Evolutionary conservation across 768 basidiomycete genomes (phyloP).

Genomic region (Clitopilus hobsonii): DNA sequence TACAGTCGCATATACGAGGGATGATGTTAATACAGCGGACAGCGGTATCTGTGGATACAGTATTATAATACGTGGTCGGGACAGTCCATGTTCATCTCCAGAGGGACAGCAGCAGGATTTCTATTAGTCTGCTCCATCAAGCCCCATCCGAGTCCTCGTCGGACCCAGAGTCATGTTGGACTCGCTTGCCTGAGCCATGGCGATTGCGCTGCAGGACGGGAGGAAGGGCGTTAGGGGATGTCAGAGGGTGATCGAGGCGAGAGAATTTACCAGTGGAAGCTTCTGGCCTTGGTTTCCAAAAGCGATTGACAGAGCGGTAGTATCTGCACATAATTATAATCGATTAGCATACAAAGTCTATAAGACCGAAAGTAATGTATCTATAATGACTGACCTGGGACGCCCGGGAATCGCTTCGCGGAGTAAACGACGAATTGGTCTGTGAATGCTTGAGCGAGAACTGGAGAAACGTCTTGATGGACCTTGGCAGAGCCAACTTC

Average conservation of each 20-base stretch:
- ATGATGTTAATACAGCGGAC: slow-evolving; percentile 5
- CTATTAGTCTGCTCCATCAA: slow-evolving; percentile 10
- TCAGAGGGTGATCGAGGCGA: slow-evolving; percentile 10
- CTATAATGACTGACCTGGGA: slow-evolving; percentile 60
- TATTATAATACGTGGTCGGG: not conserved
- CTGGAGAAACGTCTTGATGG: slow-evolving; percentile 65
- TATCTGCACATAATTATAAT: slow-evolving; percentile 43
- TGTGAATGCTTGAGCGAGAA: slow-evolving; percentile 81
- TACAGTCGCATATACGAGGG: slow-evolving; percentile 28
- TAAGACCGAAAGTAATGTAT: not conserved
- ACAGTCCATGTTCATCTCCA: not conserved
- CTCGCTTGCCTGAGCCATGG: slow-evolving; percentile 67
- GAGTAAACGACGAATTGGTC: slow-evolving; percentile 84
- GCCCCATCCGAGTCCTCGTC: slow-evolving; percentile 67
- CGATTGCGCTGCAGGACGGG: slow-evolving; percentile 61
- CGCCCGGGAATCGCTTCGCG: slow-evolving; percentile 93
- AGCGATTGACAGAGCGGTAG: slow-evolving; percentile 85
- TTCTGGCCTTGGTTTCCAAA: slow-evolving; percentile 90
- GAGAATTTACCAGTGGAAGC: slow-evolving; percentile 64
- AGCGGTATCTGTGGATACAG: slow-evolving; percentile 2
- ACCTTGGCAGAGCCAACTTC: slow-evolving; percentile 62
- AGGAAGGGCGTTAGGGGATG: slow-evolving; percentile 15
- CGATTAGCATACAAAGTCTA: not conserved
- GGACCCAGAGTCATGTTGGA: slow-evolving; percentile 57
- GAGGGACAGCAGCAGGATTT: not conserved